Percentiles rank a stretch among this genome's conserved stretches.
Conservation (phyloP, 2,329 filamentous ascomycete genomes). For the Talaromyces marneffei region DNA sequence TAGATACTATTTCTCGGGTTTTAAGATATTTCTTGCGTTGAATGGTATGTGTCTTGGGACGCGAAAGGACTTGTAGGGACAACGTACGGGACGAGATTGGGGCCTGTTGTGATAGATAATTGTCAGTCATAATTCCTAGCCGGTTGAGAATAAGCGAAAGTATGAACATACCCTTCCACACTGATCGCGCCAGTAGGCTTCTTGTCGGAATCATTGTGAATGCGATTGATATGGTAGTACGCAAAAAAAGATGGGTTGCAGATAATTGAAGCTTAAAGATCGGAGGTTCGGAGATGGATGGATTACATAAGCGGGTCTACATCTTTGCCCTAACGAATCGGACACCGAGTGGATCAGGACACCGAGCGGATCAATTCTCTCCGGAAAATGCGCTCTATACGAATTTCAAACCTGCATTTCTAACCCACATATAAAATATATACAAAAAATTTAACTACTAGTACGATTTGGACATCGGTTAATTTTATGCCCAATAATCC, state of each 20-base stretch:
- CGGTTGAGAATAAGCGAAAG: not conserved
- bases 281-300: not conserved
- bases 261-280: not conserved
- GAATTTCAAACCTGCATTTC: too few relatives aligned
- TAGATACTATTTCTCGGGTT: not conserved
- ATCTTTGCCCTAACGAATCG: not conserved
- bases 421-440: too few relatives aligned
- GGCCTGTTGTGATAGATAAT: slow-evolving; percentile 44
- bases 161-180: slow-evolving; percentile 70
- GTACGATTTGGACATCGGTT: too few relatives aligned
- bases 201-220: slow-evolving; percentile 61
- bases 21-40: not conserved
- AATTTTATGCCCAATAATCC: too few relatives aligned
- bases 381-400: too few relatives aligned
- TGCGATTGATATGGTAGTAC: not conserved
- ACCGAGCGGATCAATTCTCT: too few relatives aligned
- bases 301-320: slow-evolving; percentile 3
- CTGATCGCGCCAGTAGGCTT: slow-evolving; percentile 65
- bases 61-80: slow-evolving; percentile 3
- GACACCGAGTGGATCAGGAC: not conserved
- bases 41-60: not conserved
- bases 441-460: too few relatives aligned
- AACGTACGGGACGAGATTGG: slow-evolving; percentile 65
- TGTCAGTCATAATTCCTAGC: not conserved
- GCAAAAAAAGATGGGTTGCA: not conserved